A percentile compares a stretch with the other conserved stretches of the same genome.
These are phyloP conservation scores for Monilinia polystroma DNA, from an alignment of 2,329 filamentous ascomycete species.

Conservation along the genomic window DNA sequence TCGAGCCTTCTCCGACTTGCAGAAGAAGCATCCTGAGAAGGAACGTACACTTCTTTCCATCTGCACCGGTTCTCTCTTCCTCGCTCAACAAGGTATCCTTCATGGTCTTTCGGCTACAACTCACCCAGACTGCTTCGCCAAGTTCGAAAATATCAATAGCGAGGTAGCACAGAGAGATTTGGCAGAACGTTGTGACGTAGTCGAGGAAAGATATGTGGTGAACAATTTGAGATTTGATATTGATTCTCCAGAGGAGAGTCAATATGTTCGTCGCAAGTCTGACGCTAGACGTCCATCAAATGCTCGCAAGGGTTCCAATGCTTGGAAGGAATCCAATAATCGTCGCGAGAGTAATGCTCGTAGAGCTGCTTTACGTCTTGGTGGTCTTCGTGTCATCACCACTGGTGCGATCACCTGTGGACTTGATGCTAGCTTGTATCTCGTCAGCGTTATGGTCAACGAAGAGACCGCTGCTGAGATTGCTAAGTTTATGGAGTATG, in stretches of 20 bases:
- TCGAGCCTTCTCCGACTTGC: conserved; percentile 73
- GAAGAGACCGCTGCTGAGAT: conserved; percentile 75
- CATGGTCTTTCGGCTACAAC: conserved; percentile 78
- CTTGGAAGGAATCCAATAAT: conserved; percentile 70
- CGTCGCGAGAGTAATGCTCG: conserved; percentile 79
- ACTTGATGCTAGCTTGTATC: conserved; percentile 79
- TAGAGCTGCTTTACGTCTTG: conserved; percentile 61
- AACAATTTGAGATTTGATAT: conserved; percentile 89
- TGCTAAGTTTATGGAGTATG: conserved; percentile 73
- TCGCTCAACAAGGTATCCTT: conserved; percentile 74
- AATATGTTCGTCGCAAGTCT: conserved; percentile 75
- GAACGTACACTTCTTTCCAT: conserved; percentile 80
- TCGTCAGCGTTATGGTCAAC: conserved; percentile 79
- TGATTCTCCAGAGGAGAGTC: conserved; percentile 75
- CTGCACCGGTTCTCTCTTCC: conserved; percentile 76
- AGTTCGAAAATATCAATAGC: conserved; percentile 78
- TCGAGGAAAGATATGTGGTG: conserved; percentile 83
- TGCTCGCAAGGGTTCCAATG: conserved; percentile 79
- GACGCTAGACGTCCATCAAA: conserved; percentile 62
- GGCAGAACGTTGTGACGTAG: conserved; percentile 75
- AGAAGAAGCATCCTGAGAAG: conserved; percentile 73
- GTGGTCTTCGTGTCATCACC: conserved; percentile 71
- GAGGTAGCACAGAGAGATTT: conserved; percentile 68
- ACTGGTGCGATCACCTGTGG: conserved; percentile 76
- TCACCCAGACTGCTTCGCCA: conserved; percentile 76